Evolutionary conservation across 2,329 filamentous ascomycete species (phyloP), one percentile per base, ranked within the genome.

Genomic region (Didymella pomorum): DNA sequence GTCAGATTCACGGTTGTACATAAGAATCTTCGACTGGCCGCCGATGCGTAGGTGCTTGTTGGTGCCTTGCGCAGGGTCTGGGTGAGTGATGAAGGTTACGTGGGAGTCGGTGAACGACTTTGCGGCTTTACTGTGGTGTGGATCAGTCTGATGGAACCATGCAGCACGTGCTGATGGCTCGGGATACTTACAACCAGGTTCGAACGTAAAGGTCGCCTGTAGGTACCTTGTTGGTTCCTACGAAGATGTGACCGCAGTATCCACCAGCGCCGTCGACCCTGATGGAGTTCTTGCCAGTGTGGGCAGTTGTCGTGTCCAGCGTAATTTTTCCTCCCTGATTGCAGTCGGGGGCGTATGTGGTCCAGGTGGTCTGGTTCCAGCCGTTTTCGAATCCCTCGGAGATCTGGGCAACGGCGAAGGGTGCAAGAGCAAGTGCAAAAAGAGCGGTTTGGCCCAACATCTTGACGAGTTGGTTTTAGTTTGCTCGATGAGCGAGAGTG

Each of bases 221-320:
- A 0, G 85, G 85, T 2, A 87, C 76, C 44, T 81, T 79, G 1
- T 77, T 84, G 1, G 85, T 87, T 58, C 85, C 85, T 57, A 88
- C 83, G 75, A 87, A 87, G 44, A 86, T 83, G 68, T 88, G 85
- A 29, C 73, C 73, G 49, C 73, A 75, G 58, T 70, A 75, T 6
- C 86, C 16, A 86, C 90, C 10, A 85, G 92, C 60, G 82, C 91
- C 67, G 80, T 86, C 72, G 72, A 87, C 72, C 90, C 93, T 2
- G 95, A 99, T 75, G 83, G 88, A 74, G 85, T 93, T 65, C 87
- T 98, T 47, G 83, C 73, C 73, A 12, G 66, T 70, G 67, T 87
- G 83, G 0, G 83, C 84, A 0, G 79, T 84, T 37, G 84, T 78
- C 62, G 75, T 86, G 66, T 87, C 86, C 12, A 88, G 83, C 1